A percentile compares a stretch with the other conserved stretches of the same genome.
Conservation (phyloP, 1,284 basidiomycete species). For the Termitomyces sp. region DNA sequence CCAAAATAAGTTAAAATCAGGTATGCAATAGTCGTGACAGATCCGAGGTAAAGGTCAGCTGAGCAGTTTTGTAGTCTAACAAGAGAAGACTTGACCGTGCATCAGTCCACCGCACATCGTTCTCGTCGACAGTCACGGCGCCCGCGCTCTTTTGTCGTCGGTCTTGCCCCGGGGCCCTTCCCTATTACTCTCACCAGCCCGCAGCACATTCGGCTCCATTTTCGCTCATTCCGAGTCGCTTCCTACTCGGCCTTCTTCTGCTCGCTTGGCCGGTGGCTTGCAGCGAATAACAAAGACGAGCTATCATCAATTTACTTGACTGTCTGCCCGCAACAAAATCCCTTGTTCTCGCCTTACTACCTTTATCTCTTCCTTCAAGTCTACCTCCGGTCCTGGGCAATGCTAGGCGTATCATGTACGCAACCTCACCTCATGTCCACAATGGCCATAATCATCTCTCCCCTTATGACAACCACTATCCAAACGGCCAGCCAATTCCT, state of each 20-base stretch:
- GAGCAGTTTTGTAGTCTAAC: conserved; percentile 13
- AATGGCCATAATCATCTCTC: conserved; percentile 39
- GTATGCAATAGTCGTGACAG: conserved; percentile 21
- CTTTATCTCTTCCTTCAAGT: conserved; percentile 23
- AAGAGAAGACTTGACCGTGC: conserved; percentile 12
- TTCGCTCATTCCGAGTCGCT: conserved; percentile 14
- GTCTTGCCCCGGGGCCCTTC: conserved; percentile 10
- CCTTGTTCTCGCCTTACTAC: conserved; percentile 19
- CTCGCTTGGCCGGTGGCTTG: conserved; percentile 18
- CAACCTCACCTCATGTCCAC: conserved; percentile 48
- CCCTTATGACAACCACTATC: conserved; percentile 30
- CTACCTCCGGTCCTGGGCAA: conserved; percentile 37
- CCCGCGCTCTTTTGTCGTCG: conserved; percentile 20
- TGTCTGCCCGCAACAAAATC: conserved; percentile 11
- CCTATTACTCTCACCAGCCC: neutral
- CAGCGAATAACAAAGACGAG: conserved; percentile 16
- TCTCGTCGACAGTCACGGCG: conserved; percentile 23
- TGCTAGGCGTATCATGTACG: conserved; percentile 64
- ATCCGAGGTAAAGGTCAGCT: conserved; percentile 23
- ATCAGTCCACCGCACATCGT: conserved; percentile 17
- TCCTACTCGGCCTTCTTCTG: conserved; percentile 20
- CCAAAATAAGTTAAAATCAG: conserved; percentile 15
- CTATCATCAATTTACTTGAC: conserved; percentile 11
- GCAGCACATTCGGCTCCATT: conserved; percentile 9
- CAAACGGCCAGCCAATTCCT: conserved; percentile 25